phyloP scores from a whole-genome alignment of 768 basidiomycete species.

The Boletus rubroflammeus region DNA sequence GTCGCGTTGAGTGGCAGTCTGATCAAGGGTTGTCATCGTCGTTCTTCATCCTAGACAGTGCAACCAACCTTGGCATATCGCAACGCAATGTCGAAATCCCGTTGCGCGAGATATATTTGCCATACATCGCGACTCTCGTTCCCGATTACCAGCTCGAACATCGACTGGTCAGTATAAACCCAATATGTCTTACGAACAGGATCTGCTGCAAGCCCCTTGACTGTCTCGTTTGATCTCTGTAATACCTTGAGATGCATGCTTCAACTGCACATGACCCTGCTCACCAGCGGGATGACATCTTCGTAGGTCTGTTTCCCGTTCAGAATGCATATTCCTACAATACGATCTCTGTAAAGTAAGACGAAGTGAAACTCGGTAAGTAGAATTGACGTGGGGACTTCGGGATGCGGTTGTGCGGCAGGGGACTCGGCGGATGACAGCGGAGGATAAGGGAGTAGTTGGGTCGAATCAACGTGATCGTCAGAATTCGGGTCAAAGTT shows the following conservation, averaged over 20 bases:
- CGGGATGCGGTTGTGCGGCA: conserved; percentile 20
- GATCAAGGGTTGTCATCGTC: conserved; percentile 4
- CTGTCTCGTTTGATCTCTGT: conserved; percentile 73
- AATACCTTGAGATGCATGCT: conserved; percentile 3
- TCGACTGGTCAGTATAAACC: conserved; percentile 85
- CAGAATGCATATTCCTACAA: conserved; percentile 74
- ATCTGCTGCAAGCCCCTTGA: conserved; percentile 77
- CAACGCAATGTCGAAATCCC: conserved; percentile 74
- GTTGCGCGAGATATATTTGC: conserved; percentile 81
- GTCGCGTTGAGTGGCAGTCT: conserved; percentile 90
- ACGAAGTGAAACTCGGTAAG: conserved; percentile 93
- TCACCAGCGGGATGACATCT: conserved; percentile 75
- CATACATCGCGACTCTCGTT: conserved; percentile 96
- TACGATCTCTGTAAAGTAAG: conserved; percentile 73
- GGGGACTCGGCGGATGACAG: conserved; percentile 28
- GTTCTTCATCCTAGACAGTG: not conserved
- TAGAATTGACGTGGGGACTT: conserved; percentile 69
- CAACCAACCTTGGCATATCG: conserved; percentile 72
- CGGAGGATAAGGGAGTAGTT: conserved; percentile 74
- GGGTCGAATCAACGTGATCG: conserved; percentile 72
- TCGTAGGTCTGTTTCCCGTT: conserved; percentile 83
- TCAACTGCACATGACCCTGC: conserved; percentile 19
- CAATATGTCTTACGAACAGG: conserved; percentile 88
- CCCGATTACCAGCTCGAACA: conserved; percentile 80
- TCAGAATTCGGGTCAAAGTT: conserved; percentile 68